These are phyloP conservation scores for Gossypium bickii DNA, from an alignment of 345 rosid species.

Conservation along the genomic window DNA sequence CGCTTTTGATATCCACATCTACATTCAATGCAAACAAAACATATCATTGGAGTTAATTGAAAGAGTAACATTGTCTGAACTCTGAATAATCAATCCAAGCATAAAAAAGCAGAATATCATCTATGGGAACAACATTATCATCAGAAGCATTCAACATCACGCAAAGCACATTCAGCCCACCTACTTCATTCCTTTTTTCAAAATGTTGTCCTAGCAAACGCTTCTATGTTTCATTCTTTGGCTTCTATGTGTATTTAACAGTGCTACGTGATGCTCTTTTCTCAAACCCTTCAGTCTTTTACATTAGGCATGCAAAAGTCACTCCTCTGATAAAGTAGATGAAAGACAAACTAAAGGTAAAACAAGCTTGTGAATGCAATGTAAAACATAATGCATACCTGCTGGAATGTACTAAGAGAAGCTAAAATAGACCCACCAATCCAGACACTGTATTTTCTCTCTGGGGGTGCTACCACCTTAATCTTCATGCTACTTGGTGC, in stretches of 20 bases:
- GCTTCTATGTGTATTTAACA: background rate
- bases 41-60: background rate
- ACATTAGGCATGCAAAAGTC: background rate
- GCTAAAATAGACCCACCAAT: conserved; percentile 33
- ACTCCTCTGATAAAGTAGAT: background rate
- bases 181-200: background rate
- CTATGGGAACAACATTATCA: background rate
- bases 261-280: background rate
- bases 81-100: background rate
- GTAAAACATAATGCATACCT: conserved; percentile 20
- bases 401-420: conserved; percentile 38
- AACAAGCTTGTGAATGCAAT: background rate
- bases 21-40: conserved; percentile 7
- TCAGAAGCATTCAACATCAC: background rate
- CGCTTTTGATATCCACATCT: conserved; percentile 34
- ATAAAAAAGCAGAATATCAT: background rate
- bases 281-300: background rate
- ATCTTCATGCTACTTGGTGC: conserved; percentile 35
- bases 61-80: background rate
- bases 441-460: conserved; percentile 38
- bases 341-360: background rate
- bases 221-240: background rate
- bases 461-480: conserved; percentile 37
- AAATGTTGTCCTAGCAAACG: background rate
- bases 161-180: background rate